phyloP scores from a whole-genome alignment of 1,284 basidiomycete species.

The Peniophora sp. region DNA sequence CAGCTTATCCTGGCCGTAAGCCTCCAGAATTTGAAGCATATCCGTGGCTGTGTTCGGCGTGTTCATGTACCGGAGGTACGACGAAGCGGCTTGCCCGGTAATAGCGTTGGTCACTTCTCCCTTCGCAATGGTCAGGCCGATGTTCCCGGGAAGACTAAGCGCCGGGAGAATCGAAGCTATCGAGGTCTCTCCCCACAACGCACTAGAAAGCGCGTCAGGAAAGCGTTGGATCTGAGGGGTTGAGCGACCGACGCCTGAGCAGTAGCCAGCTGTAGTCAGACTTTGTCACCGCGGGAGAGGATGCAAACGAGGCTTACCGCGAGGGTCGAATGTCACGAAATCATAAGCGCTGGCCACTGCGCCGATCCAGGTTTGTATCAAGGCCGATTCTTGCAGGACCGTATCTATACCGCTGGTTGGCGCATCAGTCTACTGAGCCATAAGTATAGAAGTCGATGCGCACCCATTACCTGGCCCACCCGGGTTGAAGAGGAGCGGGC shows the following conservation, averaged over 20 bases:
- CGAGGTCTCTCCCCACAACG: neutral
- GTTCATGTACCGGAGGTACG: neutral
- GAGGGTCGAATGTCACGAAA: neutral
- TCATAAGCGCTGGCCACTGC: neutral
- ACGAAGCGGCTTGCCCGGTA: neutral
- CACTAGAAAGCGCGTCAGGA: neutral
- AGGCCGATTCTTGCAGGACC: neutral
- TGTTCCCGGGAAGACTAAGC: neutral
- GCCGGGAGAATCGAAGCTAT: neutral
- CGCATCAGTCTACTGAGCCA: neutral
- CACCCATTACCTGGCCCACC: neutral
- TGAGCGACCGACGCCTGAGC: neutral
- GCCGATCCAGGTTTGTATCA: neutral
- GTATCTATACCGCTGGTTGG: neutral
- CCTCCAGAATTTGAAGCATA: neutral
- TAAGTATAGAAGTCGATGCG: neutral
- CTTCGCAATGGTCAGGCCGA: neutral
- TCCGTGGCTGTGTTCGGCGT: neutral
- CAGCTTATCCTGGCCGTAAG: neutral
- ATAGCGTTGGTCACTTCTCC: neutral
- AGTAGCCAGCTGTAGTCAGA: neutral
- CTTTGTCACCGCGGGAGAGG: no score
- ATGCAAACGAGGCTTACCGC: neutral
- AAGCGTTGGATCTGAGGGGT: neutral
- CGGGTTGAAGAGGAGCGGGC: neutral